A percentile compares a stretch with the other conserved stretches of the same genome.
Evolutionary conservation across 2,329 filamentous ascomycete genomes (phyloP).

Genomic region (Rachicladosporium sp.): DNA sequence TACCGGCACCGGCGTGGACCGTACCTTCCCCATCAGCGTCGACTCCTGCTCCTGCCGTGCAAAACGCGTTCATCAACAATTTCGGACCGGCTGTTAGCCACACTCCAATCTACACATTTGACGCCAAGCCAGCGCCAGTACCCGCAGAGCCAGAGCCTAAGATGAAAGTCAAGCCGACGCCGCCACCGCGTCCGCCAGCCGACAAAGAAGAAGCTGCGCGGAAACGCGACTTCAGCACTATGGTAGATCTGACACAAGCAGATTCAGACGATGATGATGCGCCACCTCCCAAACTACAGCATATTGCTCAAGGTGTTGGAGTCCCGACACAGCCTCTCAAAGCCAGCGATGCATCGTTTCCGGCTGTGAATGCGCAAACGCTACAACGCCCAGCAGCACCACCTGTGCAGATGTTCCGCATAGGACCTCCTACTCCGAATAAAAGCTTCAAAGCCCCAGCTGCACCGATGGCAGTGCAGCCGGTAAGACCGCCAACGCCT

Average conservation of each 20-base stretch:
- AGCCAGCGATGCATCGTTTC: no score
- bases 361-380: no score
- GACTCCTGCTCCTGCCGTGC: no score
- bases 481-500: not conserved
- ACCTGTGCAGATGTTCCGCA: no score
- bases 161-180: slow-evolving; percentile 13
- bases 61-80: no score
- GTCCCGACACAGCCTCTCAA: not conserved
- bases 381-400: no score
- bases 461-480: not conserved
- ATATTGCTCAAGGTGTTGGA: slow-evolving; percentile 6
- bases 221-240: slow-evolving; percentile 41
- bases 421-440: not conserved
- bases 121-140: no score
- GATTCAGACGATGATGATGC: slow-evolving; percentile 35
- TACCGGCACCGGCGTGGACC: no score
- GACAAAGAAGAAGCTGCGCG: slow-evolving; percentile 44
- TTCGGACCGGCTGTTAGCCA: no score
- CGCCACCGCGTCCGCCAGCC: slow-evolving; percentile 22
- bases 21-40: no score
- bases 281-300: slow-evolving; percentile 25
- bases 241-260: slow-evolving; percentile 39
- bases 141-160: slow-evolving; percentile 6
- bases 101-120: no score
- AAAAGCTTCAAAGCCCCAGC: not conserved